Conservation (phyloP, 1,139 yeast genomes). For the Chernovozyma aurita region DNA sequence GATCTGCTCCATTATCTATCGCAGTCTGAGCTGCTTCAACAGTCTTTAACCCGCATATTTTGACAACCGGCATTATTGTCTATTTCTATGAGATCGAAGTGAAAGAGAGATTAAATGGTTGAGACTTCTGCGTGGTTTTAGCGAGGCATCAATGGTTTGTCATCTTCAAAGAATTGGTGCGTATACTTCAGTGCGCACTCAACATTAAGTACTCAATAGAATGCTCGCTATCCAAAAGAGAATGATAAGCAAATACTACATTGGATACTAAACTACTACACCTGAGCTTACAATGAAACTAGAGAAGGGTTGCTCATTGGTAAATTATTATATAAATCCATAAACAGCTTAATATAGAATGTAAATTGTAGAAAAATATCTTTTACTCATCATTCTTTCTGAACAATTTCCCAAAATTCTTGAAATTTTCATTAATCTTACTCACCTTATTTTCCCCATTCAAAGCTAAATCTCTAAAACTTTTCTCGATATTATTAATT, state of each 20-base stretch:
- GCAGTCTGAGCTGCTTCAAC: slow-evolving; percentile 68
- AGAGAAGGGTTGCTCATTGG: no score
- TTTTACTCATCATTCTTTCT: slow-evolving; percentile 31
- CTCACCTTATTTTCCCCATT: slow-evolving; percentile 54
- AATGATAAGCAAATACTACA: no score
- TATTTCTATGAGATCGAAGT: not conserved
- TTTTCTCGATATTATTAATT: slow-evolving; percentile 52
- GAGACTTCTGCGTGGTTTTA: not conserved
- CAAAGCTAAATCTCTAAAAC: slow-evolving; percentile 48
- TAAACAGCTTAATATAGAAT: no score
- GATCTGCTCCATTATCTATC: slow-evolving; percentile 63
- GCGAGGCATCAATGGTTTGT: no score
- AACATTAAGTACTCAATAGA: no score
- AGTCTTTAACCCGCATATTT: slow-evolving; percentile 79
- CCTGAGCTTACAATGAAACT: no score
- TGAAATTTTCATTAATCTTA: slow-evolving; percentile 56
- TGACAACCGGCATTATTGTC: slow-evolving; percentile 39
- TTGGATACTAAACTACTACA: no score
- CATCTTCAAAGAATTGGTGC: not conserved
- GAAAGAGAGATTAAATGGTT: no score
- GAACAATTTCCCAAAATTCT: slow-evolving; percentile 55
- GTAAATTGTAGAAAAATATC: no score
- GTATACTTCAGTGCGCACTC: no score
- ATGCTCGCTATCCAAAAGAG: no score
- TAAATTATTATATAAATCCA: no score